Percentiles rank a stretch among this genome's conserved stretches.
These are phyloP conservation scores for Curvularia verruculosa DNA, from an alignment of 2,329 filamentous ascomycete species.

Conservation along the genomic window DNA sequence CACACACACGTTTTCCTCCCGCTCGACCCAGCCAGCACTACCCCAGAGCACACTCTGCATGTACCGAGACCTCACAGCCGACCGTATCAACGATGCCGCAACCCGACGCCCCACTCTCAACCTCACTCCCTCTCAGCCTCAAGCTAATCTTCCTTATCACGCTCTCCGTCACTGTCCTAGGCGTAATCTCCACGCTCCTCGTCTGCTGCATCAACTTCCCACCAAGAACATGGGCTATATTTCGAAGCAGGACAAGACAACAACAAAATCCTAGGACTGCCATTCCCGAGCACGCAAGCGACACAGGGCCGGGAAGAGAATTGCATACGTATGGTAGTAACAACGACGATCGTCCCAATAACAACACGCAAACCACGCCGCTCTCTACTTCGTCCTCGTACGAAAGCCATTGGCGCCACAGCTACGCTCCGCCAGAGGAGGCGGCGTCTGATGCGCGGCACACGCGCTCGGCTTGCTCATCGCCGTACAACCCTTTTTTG, in stretches of 20 bases:
- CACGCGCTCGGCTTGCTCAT: not conserved
- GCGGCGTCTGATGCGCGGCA: not conserved
- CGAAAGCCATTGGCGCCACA: not conserved
- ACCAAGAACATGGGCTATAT: not conserved
- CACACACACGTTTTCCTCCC: not conserved
- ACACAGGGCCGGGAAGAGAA: too few relatives aligned
- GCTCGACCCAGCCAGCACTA: not conserved
- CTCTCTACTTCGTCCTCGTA: too few relatives aligned
- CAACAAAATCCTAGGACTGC: too few relatives aligned
- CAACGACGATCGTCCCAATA: too few relatives aligned
- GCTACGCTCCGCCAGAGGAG: not conserved
- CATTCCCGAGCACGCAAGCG: too few relatives aligned
- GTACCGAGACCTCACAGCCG: not conserved
- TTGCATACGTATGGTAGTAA: too few relatives aligned
- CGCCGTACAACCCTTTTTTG: slow-evolving; percentile 2
- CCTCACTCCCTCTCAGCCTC: not conserved
- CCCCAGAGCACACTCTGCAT: not conserved
- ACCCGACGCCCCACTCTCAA: not conserved
- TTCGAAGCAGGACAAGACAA: not conserved
- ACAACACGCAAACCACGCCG: too few relatives aligned
- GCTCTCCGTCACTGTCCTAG: not conserved
- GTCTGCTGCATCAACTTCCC: not conserved
- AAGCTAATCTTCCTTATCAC: not conserved
- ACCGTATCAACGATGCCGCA: not conserved
- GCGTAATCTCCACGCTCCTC: not conserved